Percentiles rank a stretch among this genome's conserved stretches.
These are phyloP conservation scores for Amesomyces nigricolor DNA, from an alignment of 2,329 filamentous ascomycete genomes.

Conservation along the genomic window DNA sequence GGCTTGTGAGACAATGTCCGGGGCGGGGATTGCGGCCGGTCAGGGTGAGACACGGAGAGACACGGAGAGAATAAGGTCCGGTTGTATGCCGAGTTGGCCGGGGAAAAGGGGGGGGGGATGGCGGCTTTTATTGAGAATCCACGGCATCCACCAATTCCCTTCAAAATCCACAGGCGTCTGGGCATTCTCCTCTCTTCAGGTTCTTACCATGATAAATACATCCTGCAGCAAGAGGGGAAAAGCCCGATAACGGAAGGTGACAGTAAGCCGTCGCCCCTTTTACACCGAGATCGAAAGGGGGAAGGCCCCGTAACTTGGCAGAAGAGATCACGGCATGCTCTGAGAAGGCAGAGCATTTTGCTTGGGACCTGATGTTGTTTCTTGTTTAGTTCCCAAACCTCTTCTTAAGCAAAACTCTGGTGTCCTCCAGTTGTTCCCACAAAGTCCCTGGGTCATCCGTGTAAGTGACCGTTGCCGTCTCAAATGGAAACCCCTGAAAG, in stretches of 20 bases:
- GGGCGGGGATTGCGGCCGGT: not conserved
- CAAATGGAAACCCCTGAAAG: not conserved
- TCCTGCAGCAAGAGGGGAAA: not conserved
- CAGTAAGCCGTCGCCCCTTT: not conserved
- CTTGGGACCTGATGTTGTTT: too few species aligned
- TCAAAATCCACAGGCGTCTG: not conserved
- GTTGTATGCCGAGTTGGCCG: too few species aligned
- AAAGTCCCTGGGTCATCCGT: not conserved
- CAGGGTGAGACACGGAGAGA: not conserved
- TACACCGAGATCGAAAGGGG: not conserved
- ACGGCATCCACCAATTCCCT: too few species aligned
- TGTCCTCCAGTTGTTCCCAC: too few species aligned
- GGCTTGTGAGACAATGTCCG: not conserved
- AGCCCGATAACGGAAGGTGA: conserved; percentile 18
- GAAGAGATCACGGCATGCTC: too few species aligned
- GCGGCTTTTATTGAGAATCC: too few species aligned
- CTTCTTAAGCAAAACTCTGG: too few species aligned
- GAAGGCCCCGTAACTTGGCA: not conserved
- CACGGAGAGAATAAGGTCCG: not conserved
- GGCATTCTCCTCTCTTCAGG: too few species aligned
- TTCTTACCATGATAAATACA: too few species aligned
- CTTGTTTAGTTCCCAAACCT: too few species aligned
- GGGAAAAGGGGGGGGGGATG: too few species aligned
- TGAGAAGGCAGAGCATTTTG: too few species aligned
- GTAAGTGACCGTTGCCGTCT: not conserved